Percentiles rank a stretch among this genome's conserved stretches.
phyloP scores from a whole-genome alignment of 768 basidiomycete species.

The Lentinula boryana region DNA sequence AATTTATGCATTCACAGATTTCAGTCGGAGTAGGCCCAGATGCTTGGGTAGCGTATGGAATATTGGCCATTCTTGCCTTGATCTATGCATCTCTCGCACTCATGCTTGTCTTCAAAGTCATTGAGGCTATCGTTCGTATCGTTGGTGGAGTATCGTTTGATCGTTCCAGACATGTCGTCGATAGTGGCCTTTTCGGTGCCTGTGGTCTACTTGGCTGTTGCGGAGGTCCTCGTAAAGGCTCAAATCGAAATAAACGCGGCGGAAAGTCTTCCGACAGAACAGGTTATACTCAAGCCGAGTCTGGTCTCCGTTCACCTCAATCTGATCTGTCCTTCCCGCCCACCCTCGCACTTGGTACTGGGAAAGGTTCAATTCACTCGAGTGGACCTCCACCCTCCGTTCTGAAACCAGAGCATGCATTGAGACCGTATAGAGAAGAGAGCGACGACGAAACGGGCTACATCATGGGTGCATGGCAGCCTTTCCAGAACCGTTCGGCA shows the following conservation, averaged over 20 bases:
- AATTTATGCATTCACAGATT: slow-evolving; percentile 45
- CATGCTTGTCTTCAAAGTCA: slow-evolving; percentile 79
- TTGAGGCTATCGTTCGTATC: slow-evolving; percentile 79
- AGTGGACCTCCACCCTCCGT: slow-evolving; percentile 60
- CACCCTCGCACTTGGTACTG: slow-evolving; percentile 25
- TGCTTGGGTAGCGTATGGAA: slow-evolving; percentile 93
- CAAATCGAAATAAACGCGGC: slow-evolving; percentile 12
- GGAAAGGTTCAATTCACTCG: slow-evolving; percentile 45
- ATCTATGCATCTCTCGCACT: slow-evolving; percentile 79
- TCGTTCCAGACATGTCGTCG: slow-evolving; percentile 69
- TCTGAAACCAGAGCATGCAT: slow-evolving; percentile 73
- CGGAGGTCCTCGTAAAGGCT: slow-evolving; percentile 36
- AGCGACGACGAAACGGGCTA: slow-evolving; percentile 74
- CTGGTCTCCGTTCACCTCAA: neutral
- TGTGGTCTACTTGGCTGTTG: slow-evolving; percentile 69
- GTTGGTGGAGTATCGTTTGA: slow-evolving; percentile 78
- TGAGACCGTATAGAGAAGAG: slow-evolving; percentile 71
- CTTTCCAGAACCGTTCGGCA: slow-evolving; percentile 42
- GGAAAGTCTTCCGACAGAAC: slow-evolving; percentile 1
- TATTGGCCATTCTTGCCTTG: slow-evolving; percentile 76
- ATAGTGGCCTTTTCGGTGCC: slow-evolving; percentile 85
- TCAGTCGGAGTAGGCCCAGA: slow-evolving; percentile 74
- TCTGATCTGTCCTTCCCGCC: slow-evolving; percentile 35
- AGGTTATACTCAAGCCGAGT: neutral
- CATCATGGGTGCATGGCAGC: slow-evolving; percentile 95